Evolutionary conservation across 306 rosid genomes (phyloP).

Genomic region (Corylus heterophylla): DNA sequence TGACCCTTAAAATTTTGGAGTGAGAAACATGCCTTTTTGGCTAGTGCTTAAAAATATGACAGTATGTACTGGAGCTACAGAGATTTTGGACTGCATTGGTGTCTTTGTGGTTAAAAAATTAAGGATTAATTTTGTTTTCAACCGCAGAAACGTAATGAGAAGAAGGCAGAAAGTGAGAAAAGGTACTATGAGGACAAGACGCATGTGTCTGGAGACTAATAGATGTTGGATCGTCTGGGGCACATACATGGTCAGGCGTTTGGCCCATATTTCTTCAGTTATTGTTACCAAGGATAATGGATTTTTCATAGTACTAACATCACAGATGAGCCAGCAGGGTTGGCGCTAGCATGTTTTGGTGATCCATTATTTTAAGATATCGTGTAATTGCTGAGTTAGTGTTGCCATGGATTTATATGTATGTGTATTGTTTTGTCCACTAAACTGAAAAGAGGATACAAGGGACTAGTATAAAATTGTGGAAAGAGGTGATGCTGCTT

Average conservation of each 20-base stretch:
- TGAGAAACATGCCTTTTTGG: background rate
- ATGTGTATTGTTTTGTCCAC: constrained; percentile 7
- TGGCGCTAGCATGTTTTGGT: constrained; percentile 9
- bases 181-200: constrained; percentile 74
- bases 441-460: constrained; percentile 1
- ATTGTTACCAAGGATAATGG: background rate
- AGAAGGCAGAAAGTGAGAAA: constrained; percentile 86
- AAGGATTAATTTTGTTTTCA: background rate
- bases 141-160: constrained; percentile 81
- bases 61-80: background rate
- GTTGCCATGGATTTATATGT: constrained; percentile 6
- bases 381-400: constrained; percentile 10
- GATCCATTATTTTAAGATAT: background rate
- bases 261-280: background rate
- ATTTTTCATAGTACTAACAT: constrained; percentile 16
- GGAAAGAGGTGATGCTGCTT: background rate
- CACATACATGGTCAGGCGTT: constrained; percentile 16
- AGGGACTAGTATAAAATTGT: constrained; percentile 11
- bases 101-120: background rate
- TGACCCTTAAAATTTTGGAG: background rate
- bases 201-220: constrained; percentile 70
- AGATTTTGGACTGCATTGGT: background rate
- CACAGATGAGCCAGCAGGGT: constrained; percentile 13
- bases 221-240: constrained; percentile 16
- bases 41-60: background rate